Percentiles rank a stretch among this genome's conserved stretches.
Evolutionary conservation across 2,329 filamentous ascomycete genomes (phyloP).

Genomic region (Ophiostoma triangulosporum): DNA sequence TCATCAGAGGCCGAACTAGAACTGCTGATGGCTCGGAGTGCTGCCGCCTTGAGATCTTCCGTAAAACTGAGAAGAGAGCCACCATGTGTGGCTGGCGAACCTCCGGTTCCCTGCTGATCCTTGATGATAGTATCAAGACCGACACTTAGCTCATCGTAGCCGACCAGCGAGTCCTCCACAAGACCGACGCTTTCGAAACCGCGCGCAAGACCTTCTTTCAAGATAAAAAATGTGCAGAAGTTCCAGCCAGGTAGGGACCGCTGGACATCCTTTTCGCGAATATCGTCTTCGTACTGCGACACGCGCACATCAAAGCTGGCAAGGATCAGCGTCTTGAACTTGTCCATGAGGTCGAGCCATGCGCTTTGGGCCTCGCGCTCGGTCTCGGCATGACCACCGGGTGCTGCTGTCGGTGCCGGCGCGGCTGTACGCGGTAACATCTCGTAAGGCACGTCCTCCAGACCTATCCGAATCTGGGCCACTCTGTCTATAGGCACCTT

Average conservation of each 20-base stretch:
- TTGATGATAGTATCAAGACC: slow-evolving; percentile 72
- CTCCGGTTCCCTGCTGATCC: slow-evolving; percentile 45
- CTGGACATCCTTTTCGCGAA: slow-evolving; percentile 84
- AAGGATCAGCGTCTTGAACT: slow-evolving; percentile 77
- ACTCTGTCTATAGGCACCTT: slow-evolving; percentile 66
- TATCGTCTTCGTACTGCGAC: slow-evolving; percentile 91
- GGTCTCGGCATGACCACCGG: slow-evolving; percentile 48
- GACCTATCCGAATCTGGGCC: slow-evolving; percentile 68
- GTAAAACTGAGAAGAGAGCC: slow-evolving; percentile 61
- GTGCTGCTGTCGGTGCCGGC: slow-evolving; percentile 36
- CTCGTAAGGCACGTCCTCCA: slow-evolving; percentile 55
- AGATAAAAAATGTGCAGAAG: slow-evolving; percentile 96
- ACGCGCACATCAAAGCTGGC: slow-evolving; percentile 84
- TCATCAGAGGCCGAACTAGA: slow-evolving; percentile 19
- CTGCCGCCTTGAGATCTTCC: slow-evolving; percentile 53
- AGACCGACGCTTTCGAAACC: slow-evolving; percentile 94
- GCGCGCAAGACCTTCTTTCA: slow-evolving; percentile 86
- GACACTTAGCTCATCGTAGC: slow-evolving; percentile 86
- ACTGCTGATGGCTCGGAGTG: slow-evolving; percentile 34
- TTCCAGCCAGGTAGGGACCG: slow-evolving; percentile 89
- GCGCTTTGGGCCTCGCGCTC: slow-evolving; percentile 67
- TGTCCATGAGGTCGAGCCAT: slow-evolving; percentile 72
- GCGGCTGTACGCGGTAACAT: slow-evolving; percentile 48
- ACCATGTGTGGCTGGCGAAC: slow-evolving; percentile 50
- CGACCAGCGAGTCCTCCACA: slow-evolving; percentile 85